Evolutionary conservation across 148 eudicot species (phyloP), one percentile per base, ranked within the genome.

Genomic region (Salicornia ramosissima): DNA sequence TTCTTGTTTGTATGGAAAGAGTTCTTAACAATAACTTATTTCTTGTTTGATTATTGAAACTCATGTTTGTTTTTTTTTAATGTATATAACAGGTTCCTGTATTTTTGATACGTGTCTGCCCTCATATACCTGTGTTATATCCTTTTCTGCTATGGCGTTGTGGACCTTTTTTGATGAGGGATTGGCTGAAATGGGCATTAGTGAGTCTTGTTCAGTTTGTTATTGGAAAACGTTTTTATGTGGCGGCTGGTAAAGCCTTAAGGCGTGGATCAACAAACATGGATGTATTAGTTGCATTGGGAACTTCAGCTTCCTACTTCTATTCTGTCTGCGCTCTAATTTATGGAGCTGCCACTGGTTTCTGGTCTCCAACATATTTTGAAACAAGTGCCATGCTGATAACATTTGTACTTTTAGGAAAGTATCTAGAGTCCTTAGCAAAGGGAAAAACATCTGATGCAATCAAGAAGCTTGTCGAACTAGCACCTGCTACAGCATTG

Each of bases 381-480:
- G 98, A 94, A 81, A 87, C 97, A 70, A 94, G 98, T 80, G 87
- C 98, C 58, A 90, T 88, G 98, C 80, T 94, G 51, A 90, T 94
- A 70, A 94, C 98, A 14, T 94, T 89, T 84, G 98, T 94, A 67
- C 82, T 94, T 22, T 74, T 94, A 73, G 98, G 98, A 24, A 94
- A 94, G 76, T 94, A 94, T 79, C 77, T 94, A 85, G 98, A 94
- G 77, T 81, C 81, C 56, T 72, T 94, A 52, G 98, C 98, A 33
- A 94, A 94, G 79, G 98, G 98, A 36, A 94, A 87, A 80, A 94
- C 98, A 69, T 94, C 98, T 28, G 97, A 87, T 74, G 97, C 98
- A 71, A 84, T 94, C 64, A 90, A 87, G 77, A 94, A 94, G 81
- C 83, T 94, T 30, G 97, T 94, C 56, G 98, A 94, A 74, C 92